Evolutionary conservation across 2,329 filamentous ascomycete species (phyloP), one percentile per base, ranked within the genome.

Genomic region (Phyllosticta citribraziliensis): DNA sequence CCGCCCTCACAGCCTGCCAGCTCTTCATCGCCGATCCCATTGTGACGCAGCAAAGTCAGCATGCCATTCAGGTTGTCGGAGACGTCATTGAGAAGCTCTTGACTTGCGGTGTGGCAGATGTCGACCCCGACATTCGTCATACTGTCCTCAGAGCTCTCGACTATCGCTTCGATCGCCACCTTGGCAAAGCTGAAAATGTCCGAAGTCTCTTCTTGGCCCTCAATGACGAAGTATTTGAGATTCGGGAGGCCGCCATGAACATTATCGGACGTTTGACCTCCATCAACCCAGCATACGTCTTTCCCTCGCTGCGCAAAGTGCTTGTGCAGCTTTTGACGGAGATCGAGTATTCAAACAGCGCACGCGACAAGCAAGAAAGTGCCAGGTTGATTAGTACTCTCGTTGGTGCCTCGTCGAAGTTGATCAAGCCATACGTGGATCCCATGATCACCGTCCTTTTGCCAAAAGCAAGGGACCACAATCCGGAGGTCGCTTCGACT

Each of bases 141-240:
- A 96, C 91, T 0, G 93, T 99, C 2, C 81, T 99, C 22, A 85
- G 87, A 56, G 94, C 94, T 19, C 81, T 99, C 10, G 94, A 97
- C 72, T 86, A 89, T 65, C 89, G 94, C 57, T 99, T 99, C 69
- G 94, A 99, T 71, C 87, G 91, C 55, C 94, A 99, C 72, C 81
- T 99, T n/a, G 91, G 91, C 52, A 96, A 97, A 73, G 92, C 95
- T 0, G 93, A 99, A 73, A 99, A 99, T 70, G 95, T 99, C 55
- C 86, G 95, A 20, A 96, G 92, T 14, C 78, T 99, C 0, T 97
- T 99, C 74, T 87, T 97, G 63, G 93, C 94, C 0, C 82, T 99
- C 17, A 97, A 99, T 66, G 94, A 99, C 68, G 93, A 97, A 70
- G 83, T 91, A 1, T 99, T 97, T 66, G 82, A 86, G 2, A 96